Evolutionary conservation across 176 grass and related monocot species (phyloP), one percentile per base, ranked within the genome.

Genomic region (Zoysia japonica): DNA sequence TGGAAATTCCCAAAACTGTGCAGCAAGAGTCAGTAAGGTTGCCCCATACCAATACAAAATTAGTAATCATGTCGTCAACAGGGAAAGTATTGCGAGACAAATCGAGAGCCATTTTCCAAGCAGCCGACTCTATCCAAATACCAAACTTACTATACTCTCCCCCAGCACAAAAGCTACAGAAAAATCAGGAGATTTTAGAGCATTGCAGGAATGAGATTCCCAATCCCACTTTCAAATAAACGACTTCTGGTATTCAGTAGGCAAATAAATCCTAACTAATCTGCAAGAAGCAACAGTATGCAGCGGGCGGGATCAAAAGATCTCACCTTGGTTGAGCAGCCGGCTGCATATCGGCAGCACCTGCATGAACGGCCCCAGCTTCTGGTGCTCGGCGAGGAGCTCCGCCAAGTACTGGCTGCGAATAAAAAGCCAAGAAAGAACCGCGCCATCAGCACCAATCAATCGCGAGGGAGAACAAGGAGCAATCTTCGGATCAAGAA

Each of bases 341-440:
- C 90, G 85, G 78, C 88, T 91, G 78, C 90, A 97, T 93, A 91
- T 81, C 13, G 93, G 93, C 83, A 97, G 88, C 87, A 93, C 86
- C 91, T 97, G 93, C 90, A 93, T 88, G 83, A 97, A 97, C 52
- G 90, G 93, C 35, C 90, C 93, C 5, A 97, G 78, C 88, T 97
- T 97, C 67, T 93, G 90, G 61, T 93, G 78, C 86, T 97, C 93
- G 2, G 84, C 90, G 16, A 97, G 87, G 40, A 97, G 86, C 88
- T 97, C 93, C 15, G 90, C 86, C 80, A 97, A 83, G 90, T 93
- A 97, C 61, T 93, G 90, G 81, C 93, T 93, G 83, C 49, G 7
- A 46, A 71, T 28, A 28, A 28, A 37, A 67, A 65, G 14, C 14
- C 37, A 80, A 70, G 47, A 41, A 78, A 53, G 13, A 47, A 78